Percentiles rank a stretch among this genome's conserved stretches.
These are phyloP conservation scores for Fusarium fracticaudum DNA, from an alignment of 2,329 filamentous ascomycete species.

Conservation along the genomic window DNA sequence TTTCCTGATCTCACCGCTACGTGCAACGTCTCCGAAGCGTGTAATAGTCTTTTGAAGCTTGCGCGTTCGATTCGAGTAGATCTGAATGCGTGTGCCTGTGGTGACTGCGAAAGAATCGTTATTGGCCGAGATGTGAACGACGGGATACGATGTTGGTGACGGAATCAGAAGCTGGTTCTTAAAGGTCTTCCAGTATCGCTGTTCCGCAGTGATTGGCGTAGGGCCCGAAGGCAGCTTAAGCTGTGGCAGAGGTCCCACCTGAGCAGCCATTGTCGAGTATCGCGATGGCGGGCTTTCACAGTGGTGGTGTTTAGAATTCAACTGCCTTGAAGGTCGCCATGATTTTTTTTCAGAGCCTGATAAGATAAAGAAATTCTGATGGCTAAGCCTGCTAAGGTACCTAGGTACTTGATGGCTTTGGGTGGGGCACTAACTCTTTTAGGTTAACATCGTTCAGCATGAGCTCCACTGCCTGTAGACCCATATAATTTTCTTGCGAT, in stretches of 20 bases:
- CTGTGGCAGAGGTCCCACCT: slow-evolving; percentile 81
- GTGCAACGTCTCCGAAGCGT: slow-evolving; percentile 90
- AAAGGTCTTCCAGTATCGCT: slow-evolving; percentile 96
- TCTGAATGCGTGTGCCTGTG: slow-evolving; percentile 91
- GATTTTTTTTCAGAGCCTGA: slow-evolving; percentile 46
- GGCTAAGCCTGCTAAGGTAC: slow-evolving; percentile 2
- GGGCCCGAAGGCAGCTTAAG: slow-evolving; percentile 86
- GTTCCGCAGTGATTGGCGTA: slow-evolving; percentile 86
- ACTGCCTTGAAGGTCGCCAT: slow-evolving; percentile 9
- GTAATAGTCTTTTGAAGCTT: slow-evolving; percentile 95
- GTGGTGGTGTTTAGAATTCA: slow-evolving; percentile 20
- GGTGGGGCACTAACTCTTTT: slow-evolving; percentile 6
- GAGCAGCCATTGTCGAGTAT: slow-evolving; percentile 76
- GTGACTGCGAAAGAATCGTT: slow-evolving; percentile 89
- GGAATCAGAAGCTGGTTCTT: slow-evolving; percentile 90
- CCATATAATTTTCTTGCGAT: neutral
- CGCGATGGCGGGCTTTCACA: slow-evolving; percentile 29
- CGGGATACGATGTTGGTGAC: slow-evolving; percentile 87
- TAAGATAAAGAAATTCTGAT: slow-evolving; percentile 37
- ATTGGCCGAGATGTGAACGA: slow-evolving; percentile 87
- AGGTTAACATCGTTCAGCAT: neutral
- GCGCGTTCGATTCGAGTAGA: slow-evolving; percentile 91
- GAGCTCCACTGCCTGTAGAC: neutral
- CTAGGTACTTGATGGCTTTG: neutral
- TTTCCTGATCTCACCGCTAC: slow-evolving; percentile 85